Conservation (phyloP, 345 rosid species). For the Trapa bicornis region DNA sequence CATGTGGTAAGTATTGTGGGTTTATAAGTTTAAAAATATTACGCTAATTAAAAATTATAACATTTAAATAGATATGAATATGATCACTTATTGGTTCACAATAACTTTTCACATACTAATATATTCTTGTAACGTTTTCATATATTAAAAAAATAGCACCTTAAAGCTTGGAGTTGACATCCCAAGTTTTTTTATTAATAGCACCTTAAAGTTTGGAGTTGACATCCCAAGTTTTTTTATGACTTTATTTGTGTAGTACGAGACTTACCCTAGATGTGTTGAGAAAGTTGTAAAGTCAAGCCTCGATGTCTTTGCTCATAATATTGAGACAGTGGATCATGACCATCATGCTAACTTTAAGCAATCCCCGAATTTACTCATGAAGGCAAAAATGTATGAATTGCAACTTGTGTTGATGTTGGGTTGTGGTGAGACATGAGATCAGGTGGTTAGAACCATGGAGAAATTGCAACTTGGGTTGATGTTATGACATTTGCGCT, state of each 20-base stretch:
- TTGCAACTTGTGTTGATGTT: too few relatives aligned
- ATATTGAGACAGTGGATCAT: conserved; percentile 93
- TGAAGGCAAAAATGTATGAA: conserved; percentile 66
- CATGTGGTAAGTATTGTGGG: too few relatives aligned
- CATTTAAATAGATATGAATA: too few relatives aligned
- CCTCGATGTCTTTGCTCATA: conserved; percentile 87
- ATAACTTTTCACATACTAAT: not conserved
- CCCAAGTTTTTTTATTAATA: too few relatives aligned
- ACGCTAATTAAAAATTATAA: too few relatives aligned
- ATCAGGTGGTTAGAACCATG: conserved; percentile 80
- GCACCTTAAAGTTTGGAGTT: not conserved
- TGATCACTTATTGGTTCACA: too few relatives aligned
- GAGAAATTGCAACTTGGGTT: conserved; percentile 93
- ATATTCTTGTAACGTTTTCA: not conserved
- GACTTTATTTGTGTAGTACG: conserved; percentile 43
- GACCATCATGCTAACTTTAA: conserved; percentile 93
- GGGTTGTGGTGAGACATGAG: conserved; percentile 98
- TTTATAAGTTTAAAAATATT: too few relatives aligned
- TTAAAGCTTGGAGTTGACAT: not conserved
- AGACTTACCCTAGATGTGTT: conserved; percentile 79
- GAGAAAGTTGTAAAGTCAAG: conserved; percentile 84
- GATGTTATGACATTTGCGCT: conserved; percentile 99
- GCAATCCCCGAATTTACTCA: conserved; percentile 83
- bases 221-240: not conserved
- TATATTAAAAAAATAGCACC: not conserved